Evolutionary conservation across 2,329 filamentous ascomycete genomes (phyloP).

Genomic region (Colletotrichum nymphaeae): DNA sequence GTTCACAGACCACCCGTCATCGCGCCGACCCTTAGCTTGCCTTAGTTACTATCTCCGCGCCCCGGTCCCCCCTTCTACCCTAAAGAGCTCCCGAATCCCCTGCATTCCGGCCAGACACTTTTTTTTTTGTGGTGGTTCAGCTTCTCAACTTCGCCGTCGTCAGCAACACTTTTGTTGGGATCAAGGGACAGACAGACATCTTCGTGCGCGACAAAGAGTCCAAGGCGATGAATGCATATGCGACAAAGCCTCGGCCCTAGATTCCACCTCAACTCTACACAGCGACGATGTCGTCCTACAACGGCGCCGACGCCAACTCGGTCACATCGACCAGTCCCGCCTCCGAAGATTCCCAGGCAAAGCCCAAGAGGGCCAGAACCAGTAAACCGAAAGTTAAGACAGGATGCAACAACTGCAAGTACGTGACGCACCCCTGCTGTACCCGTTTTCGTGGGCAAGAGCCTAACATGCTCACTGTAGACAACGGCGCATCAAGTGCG

Average conservation of each 20-base stretch:
- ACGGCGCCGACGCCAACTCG: slow-evolving; percentile 14
- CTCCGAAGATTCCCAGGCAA: slow-evolving; percentile 39
- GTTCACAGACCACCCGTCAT: slow-evolving; percentile 30
- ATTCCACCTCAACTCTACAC: neutral
- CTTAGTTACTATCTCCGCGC: neutral
- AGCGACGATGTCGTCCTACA: slow-evolving; percentile 20
- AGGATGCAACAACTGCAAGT: slow-evolving; percentile 77
- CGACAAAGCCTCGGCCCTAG: slow-evolving; percentile 19
- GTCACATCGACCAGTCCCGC: slow-evolving; percentile 22
- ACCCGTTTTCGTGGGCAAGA: slow-evolving; percentile 14
- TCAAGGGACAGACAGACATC: neutral
- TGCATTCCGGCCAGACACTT: slow-evolving; percentile 14
- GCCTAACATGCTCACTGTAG: slow-evolving; percentile 50
- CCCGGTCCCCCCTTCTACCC: neutral
- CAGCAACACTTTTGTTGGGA: neutral
- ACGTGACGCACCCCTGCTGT: slow-evolving; percentile 46
- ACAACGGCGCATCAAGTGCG: slow-evolving; percentile 73
- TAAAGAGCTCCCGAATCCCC: slow-evolving; percentile 14
- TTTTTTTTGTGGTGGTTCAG: neutral
- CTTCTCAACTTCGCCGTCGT: neutral
- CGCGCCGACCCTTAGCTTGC: slow-evolving; percentile 25
- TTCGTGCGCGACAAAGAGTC: neutral
- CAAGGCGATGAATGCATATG: slow-evolving; percentile 26
- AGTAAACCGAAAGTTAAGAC: slow-evolving; percentile 74
- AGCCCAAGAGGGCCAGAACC: slow-evolving; percentile 58